phyloP scores from a whole-genome alignment of 139 green algal genomes.

The Zygnema circumcarinatum region DNA sequence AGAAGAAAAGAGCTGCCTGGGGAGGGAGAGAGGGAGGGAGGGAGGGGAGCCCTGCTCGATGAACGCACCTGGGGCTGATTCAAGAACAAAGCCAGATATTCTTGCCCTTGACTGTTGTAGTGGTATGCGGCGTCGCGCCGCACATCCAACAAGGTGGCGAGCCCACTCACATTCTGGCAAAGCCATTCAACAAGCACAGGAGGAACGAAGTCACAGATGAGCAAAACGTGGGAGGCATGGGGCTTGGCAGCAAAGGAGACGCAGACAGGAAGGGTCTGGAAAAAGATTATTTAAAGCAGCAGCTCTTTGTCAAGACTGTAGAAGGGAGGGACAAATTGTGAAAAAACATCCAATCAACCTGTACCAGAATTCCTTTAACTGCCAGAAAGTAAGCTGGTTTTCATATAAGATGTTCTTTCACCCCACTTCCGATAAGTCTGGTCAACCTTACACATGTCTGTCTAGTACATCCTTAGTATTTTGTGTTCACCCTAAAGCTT shows the following conservation, averaged over 20 bases:
- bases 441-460: too few species aligned
- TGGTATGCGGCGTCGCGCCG: constrained; percentile 69
- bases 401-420: too few species aligned
- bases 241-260: neutral
- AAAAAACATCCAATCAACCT: too few species aligned
- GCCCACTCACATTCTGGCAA: constrained; percentile 60
- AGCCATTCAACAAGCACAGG: too few species aligned
- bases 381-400: too few species aligned
- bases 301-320: too few species aligned
- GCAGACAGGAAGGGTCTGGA: neutral
- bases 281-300: neutral
- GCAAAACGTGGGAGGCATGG: neutral
- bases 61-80: constrained; percentile 67
- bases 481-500: too few species aligned
- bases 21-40: neutral
- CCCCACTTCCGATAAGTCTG: too few species aligned
- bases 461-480: too few species aligned
- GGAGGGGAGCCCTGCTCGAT: neutral
- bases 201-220: neutral
- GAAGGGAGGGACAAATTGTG: too few species aligned
- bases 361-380: too few species aligned
- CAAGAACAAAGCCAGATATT: constrained; percentile 61
- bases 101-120: constrained; percentile 64
- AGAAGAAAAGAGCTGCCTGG: too few species aligned
- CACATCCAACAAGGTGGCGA: constrained; percentile 72